phyloP scores from a whole-genome alignment of 106 monocot genomes.

The Apostasia shenzhenica region DNA sequence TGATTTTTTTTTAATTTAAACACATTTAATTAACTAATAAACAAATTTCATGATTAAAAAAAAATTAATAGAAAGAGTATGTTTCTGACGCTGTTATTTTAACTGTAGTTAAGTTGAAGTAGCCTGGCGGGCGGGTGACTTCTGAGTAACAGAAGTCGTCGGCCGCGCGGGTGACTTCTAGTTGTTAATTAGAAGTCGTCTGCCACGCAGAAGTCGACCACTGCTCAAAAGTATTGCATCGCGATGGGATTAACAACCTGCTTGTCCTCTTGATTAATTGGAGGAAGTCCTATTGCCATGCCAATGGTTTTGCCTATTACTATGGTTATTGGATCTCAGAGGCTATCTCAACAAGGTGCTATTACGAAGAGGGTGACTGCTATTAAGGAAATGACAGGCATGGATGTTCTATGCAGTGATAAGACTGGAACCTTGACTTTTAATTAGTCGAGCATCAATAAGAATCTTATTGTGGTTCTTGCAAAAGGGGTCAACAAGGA shows the following conservation, averaged over 20 bases:
- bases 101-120: no score
- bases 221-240: constrained; percentile 8
- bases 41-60: no score
- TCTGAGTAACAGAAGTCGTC: no score
- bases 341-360: constrained; percentile 58
- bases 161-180: no score
- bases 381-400: constrained; percentile 94
- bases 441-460: constrained; percentile 77
- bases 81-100: no score
- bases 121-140: no score
- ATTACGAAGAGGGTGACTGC: constrained; percentile 95
- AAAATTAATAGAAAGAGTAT: no score
- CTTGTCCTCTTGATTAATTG: constrained; percentile 32
- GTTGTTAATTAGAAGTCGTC: no score
- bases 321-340: constrained; percentile 45
- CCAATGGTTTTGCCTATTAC: constrained; percentile 43
- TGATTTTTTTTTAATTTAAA: no score
- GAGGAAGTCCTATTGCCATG: constrained; percentile 43
- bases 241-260: constrained; percentile 22
- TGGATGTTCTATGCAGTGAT: constrained; percentile 96
- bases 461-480: constrained; percentile 6
- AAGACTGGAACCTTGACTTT: constrained; percentile 88
- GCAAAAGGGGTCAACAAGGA: constrained; percentile 81
- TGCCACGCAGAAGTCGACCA: no score
- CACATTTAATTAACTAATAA: no score